Conservation (phyloP, 192 early-diverging fungal genomes). For the Backusella sp. region DNA sequence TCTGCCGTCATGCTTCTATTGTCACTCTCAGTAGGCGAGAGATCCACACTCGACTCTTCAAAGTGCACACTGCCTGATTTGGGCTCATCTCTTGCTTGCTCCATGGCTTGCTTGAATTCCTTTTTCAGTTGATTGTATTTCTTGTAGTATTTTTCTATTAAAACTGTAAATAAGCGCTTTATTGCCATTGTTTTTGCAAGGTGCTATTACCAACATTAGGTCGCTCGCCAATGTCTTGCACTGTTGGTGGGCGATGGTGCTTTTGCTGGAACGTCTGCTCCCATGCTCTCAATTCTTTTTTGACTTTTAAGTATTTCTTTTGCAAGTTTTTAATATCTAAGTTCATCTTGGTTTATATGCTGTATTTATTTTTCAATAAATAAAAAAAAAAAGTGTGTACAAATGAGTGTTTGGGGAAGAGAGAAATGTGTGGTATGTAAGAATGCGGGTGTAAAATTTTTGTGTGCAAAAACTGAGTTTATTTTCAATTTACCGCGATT, state of each 20-base stretch:
- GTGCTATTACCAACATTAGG: not conserved
- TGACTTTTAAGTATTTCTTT: not conserved
- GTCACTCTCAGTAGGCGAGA: not conserved
- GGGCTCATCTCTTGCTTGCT: not conserved
- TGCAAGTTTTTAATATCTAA: not conserved
- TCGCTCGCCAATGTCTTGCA: not conserved
- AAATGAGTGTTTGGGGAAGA: not conserved
- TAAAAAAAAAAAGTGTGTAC: not conserved
- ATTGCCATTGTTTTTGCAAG: too few species aligned
- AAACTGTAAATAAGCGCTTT: not conserved
- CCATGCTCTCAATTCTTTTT: not conserved
- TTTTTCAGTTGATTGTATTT: slow-evolving; percentile 1
- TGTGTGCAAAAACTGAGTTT: not conserved
- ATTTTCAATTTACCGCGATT: not conserved
- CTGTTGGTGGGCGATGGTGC: not conserved
- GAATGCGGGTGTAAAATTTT: not conserved
- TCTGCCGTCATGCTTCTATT: not conserved
- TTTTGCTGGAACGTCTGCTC: not conserved
- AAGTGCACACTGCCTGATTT: not conserved
- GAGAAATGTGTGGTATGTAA: not conserved
- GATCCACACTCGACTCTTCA: not conserved
- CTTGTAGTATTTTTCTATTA: not conserved
- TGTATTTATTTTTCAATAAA: not conserved
- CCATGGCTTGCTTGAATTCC: not conserved
- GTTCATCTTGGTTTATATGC: not conserved